These are phyloP conservation scores for Cyclocybe aegerita DNA, from an alignment of 768 basidiomycete species.

Conservation along the genomic window DNA sequence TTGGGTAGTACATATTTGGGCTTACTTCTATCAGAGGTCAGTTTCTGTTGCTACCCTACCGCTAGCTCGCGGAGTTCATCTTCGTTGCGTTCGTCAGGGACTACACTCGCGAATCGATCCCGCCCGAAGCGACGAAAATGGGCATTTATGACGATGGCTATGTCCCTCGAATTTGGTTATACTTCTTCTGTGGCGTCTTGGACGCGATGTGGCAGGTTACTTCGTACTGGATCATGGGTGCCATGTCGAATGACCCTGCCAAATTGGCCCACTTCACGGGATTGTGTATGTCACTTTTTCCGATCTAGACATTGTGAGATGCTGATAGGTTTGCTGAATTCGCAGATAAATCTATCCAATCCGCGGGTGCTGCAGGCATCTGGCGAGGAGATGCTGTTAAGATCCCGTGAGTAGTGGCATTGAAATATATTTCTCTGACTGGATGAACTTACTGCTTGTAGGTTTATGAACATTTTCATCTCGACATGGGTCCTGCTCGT, in stretches of 20 bases:
- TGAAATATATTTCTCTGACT: not conserved
- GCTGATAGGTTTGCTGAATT: not conserved
- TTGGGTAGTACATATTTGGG: constrained; percentile 74
- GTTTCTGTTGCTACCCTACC: constrained; percentile 12
- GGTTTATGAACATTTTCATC: not conserved
- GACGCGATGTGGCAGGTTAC: constrained; percentile 88
- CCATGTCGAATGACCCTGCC: constrained; percentile 80
- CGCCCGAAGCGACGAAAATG: constrained; percentile 39
- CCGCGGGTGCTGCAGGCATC: constrained; percentile 69
- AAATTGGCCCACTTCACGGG: constrained; percentile 81
- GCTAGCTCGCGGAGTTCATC: not conserved
- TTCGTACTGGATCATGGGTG: constrained; percentile 81
- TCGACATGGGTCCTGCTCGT: constrained; percentile 61
- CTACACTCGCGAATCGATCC: constrained; percentile 58
- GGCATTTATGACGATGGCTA: constrained; percentile 61
- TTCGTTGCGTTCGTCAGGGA: constrained; percentile 28
- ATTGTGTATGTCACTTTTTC: constrained; percentile 57
- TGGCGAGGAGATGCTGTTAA: constrained; percentile 70
- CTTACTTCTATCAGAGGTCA: constrained; percentile 72
- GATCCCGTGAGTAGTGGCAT: constrained; percentile 50
- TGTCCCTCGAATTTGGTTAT: constrained; percentile 55
- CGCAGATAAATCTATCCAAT: constrained; percentile 62
- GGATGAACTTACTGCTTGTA: too few relatives aligned
- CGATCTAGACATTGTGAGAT: not conserved
- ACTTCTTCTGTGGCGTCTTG: constrained; percentile 71